Base-by-base conservation (phyloP, 441 rosid genomes). In the Gossypium schwendimanii region DNA sequence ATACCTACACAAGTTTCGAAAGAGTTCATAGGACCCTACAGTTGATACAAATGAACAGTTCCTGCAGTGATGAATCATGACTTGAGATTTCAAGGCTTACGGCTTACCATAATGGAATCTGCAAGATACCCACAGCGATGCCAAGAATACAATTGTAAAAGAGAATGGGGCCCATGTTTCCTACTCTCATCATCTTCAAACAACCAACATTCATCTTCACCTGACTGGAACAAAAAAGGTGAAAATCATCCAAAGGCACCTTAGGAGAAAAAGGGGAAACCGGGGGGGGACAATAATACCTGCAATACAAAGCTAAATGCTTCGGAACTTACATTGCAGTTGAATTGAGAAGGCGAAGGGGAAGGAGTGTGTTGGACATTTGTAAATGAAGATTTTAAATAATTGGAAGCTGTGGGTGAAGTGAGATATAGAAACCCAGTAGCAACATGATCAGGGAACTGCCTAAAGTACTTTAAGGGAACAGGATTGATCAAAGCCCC, bases 401-500 rank as follows among this genome's bases (percentile, higher is more conserved):
- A 47, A 79, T 72, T 73, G 65, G 83, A 54, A 55, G 80, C 72
- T n/a, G 75, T 61, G n/a, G 81, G 68, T 68, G 80, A 41, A 58
- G 81, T 80, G 45, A 91, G 80, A 82, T 85, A 88, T 15, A 85
- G 83, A 83, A 93, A 96, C 36, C 98, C 97, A 67, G 97, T 83
- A 53, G 93, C 85, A 63, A 93, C 86, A 79, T 93, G 99, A 57
- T 89, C 94, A 52, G 98, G 97, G 76, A 86, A 91, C 88, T 90
- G 97, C 81, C 80, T 88, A 81, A 93, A 96, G 86, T 85, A 91
- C 78, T 86, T 90, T 65, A 96, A 77, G 9, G 99, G 98, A 17
- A 90, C 92, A 14, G 99, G 86, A 75, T 81, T 88, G 6, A 81
- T 66, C 79, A 88, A 58, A 36, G 87, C 70, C 39, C 92, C 94